Evolutionary conservation across 1,139 yeast genomes (phyloP).

Genomic region (Sugiyamaella japonica): DNA sequence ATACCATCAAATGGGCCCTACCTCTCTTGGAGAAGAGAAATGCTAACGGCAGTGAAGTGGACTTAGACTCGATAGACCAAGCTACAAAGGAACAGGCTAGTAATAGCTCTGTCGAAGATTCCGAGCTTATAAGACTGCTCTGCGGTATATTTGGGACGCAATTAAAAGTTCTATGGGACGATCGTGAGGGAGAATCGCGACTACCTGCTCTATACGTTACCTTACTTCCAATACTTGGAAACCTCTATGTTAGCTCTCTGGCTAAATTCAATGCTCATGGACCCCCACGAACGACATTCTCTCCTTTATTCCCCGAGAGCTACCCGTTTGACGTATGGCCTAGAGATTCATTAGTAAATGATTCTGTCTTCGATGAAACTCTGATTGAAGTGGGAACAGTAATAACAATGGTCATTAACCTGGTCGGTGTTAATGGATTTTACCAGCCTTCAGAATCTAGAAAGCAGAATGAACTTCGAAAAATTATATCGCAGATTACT

Average conservation of each 20-base stretch:
- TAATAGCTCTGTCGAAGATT: slow-evolving; percentile 36
- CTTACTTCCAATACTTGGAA: slow-evolving; percentile 38
- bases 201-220: slow-evolving; percentile 38
- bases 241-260: slow-evolving; percentile 12
- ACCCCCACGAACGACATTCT: slow-evolving; percentile 30
- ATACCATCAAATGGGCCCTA: slow-evolving; percentile 59
- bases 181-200: slow-evolving; percentile 33
- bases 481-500: not conserved
- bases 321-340: slow-evolving; percentile 61
- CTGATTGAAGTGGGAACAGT: slow-evolving; percentile 61
- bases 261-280: slow-evolving; percentile 11
- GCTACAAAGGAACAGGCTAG: slow-evolving; percentile 24
- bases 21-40: slow-evolving; percentile 29
- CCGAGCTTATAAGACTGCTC: slow-evolving; percentile 32
- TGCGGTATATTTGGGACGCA: slow-evolving; percentile 40
- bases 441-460: not conserved
- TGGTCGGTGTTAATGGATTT: not conserved
- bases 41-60: not conserved
- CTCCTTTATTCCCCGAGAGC: slow-evolving; percentile 60
- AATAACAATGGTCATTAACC: slow-evolving; percentile 41
- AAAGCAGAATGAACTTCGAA: not conserved
- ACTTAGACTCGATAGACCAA: not conserved
- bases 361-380: slow-evolving; percentile 69
- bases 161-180: slow-evolving; percentile 38
- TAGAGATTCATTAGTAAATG: slow-evolving; percentile 67